Base-by-base conservation (phyloP, 2,329 filamentous ascomycete species). In the Endoconidiophora laricicola region DNA sequence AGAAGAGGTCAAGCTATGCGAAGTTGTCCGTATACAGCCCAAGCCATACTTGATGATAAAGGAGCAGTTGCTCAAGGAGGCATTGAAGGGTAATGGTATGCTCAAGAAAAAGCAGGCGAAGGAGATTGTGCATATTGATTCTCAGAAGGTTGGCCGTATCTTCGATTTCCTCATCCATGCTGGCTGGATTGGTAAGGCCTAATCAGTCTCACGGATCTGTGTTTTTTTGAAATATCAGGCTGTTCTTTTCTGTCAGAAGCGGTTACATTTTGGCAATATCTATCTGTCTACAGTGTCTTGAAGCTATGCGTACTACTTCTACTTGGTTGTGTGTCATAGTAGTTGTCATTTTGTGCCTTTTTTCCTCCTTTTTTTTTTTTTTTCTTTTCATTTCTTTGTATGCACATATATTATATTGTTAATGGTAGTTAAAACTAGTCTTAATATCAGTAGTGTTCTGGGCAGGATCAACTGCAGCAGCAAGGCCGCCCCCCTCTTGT, bases 11-110 rank as follows among this genome's bases (percentile, higher is more conserved):
- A 86, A 94, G 59, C 69, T 98, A 0, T 98, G 91, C 67, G 84
- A 85, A 57, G 74, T 83, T 39, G 74, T 94, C 12, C 78, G 87
- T 40, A 68, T 98, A 48, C 83, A 91, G 63, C 91, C 91, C 0
- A 98, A 98, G 67, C 86, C 91, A 1, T 98, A 95, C 63, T 66
- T 95, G 4, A 86, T 86, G 60, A 86, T 96, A 65, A 98, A 98
- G 65, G 87, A 95, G 62, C 80, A 84, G 54, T 71, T 96, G n/a
- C 66, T 96, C 48, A 85, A 86, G 58, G 90, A 96, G 62, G 86
- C 90, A 0, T 76, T 94, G 62, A 91, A 90, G 66, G 80, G 81
- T 52, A 90, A 91, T 52, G 91, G 91, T 1, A 76, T 73, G 10
- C 67, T 98, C 6, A 96, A 94, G 71, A 94, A 91, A 73, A 96